Evolutionary conservation across 2,329 filamentous ascomycete species (phyloP), one percentile per base, ranked within the genome.

Genomic region (Pseudocercospora cruenta): DNA sequence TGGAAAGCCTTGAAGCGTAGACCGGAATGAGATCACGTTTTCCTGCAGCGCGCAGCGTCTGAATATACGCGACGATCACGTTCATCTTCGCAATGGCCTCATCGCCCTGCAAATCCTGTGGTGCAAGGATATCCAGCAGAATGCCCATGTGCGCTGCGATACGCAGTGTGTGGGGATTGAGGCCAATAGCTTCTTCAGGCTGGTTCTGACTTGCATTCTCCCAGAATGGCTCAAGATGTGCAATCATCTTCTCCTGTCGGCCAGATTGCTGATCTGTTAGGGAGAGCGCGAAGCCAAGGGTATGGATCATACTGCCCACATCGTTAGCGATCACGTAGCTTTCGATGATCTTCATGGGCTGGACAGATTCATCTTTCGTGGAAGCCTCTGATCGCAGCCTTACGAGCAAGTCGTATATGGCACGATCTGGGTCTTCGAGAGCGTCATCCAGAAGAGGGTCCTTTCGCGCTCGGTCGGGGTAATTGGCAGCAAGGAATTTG

Each of bases 21-120:
- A 96, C 82, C 0, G 95, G 94, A 63, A 97, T 91, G 49, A 95
- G 81, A 68, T 94, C 90, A 66, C 91, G 88, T 62, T 95, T 87
- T 36, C 88, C 87, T 16, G 87, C 87, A 55, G 90, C 84, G 51
- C 91, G 88, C 43, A 99, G 81, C 67, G 91, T 89, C 72, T 91
- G 91, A 63, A 96, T 90, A 76, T 98, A 98, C 3, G 88, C 89
- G 0, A 91, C 88, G 60, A 97, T 83, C 55, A 94, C 88, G 73
- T 91, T 92, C 74, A 96, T 91, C 70, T 89, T 86, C 16, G 84
- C 84, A 60, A 82, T 80, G 36, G 80, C 78, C 62, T 78, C 75
- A 21, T 80, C 75, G 9, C 69, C 69, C 33, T 83, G 79, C 31
- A 84, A 81, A 19, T 80, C 75, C 58, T 83, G 82, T 57, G 82